phyloP scores from a whole-genome alignment of 352 stramenopile species.

The Pythium pyrilobum region DNA sequence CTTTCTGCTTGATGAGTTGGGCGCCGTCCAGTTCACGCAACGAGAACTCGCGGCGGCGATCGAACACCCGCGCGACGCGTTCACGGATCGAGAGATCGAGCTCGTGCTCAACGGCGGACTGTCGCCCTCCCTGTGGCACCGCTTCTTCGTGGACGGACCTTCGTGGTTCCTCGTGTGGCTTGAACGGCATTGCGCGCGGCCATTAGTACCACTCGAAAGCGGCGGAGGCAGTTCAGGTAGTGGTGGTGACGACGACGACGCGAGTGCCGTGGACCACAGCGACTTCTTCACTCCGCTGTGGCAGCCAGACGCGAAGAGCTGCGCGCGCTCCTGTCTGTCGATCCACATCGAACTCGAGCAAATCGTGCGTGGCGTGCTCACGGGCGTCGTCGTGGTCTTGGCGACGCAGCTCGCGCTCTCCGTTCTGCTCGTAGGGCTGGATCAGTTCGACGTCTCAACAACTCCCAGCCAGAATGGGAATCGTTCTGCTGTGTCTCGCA shows the following conservation, averaged over 20 bases:
- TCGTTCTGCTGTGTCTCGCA: neutral
- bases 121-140: slow-evolving; percentile 35
- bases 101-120: slow-evolving; percentile 36
- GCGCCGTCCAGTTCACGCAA: slow-evolving; percentile 28
- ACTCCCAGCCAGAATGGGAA: neutral
- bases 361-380: neutral
- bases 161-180: slow-evolving; percentile 41
- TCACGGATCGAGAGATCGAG: slow-evolving; percentile 16
- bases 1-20: slow-evolving; percentile 25
- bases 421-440: slow-evolving; percentile 2
- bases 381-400: neutral
- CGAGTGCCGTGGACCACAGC: slow-evolving; percentile 10
- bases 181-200: slow-evolving; percentile 20
- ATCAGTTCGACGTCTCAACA: neutral
- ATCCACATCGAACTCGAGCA: slow-evolving; percentile 3
- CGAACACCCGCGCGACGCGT: neutral
- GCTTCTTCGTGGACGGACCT: slow-evolving; percentile 45
- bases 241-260: neutral
- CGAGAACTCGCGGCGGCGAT: slow-evolving; percentile 15
- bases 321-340: neutral
- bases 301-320: neutral
- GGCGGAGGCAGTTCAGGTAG: no score
- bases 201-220: no score
- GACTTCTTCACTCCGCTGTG: slow-evolving; percentile 33
- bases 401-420: slow-evolving; percentile 7